A percentile compares a stretch with the other conserved stretches of the same genome.
Conservation (phyloP, 2,329 filamentous ascomycete species). For the Rutstroemia sp. region DNA sequence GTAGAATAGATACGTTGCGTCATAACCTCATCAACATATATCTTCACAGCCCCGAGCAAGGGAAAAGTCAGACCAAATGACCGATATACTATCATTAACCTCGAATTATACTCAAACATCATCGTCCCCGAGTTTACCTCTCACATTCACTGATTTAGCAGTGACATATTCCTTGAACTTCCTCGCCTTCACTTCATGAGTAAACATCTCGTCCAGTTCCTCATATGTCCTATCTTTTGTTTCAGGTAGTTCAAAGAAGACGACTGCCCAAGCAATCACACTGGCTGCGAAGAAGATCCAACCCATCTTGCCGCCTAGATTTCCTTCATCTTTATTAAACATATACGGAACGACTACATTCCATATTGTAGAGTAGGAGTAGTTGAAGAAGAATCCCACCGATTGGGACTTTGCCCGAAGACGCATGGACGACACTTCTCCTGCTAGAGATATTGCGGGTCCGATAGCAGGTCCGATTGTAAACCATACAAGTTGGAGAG, state of each 20-base stretch:
- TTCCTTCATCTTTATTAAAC: neutral
- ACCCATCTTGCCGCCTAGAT: neutral
- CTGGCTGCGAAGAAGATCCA: neutral
- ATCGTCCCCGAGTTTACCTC: neutral
- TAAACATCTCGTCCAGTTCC: neutral
- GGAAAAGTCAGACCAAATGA: too few relatives aligned
- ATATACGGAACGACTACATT: conserved; percentile 1
- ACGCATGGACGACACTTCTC: neutral
- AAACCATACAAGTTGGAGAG: neutral
- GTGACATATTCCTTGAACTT: neutral
- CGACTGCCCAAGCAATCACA: neutral
- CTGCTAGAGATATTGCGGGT: neutral
- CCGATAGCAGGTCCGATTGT: neutral
- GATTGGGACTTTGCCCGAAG: neutral
- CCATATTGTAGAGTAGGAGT: neutral
- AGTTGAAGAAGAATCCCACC: neutral
- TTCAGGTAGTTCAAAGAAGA: neutral
- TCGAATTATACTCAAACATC: neutral
- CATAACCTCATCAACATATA: too few relatives aligned
- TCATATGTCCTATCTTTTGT: neutral
- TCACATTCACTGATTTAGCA: neutral
- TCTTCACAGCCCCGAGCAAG: too few relatives aligned
- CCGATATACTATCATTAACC: too few relatives aligned
- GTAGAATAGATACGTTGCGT: too few relatives aligned
- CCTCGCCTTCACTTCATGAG: neutral